Base-by-base conservation (phyloP, 495 filamentous ascomycete genomes). In the Penicillium verhagenii region DNA sequence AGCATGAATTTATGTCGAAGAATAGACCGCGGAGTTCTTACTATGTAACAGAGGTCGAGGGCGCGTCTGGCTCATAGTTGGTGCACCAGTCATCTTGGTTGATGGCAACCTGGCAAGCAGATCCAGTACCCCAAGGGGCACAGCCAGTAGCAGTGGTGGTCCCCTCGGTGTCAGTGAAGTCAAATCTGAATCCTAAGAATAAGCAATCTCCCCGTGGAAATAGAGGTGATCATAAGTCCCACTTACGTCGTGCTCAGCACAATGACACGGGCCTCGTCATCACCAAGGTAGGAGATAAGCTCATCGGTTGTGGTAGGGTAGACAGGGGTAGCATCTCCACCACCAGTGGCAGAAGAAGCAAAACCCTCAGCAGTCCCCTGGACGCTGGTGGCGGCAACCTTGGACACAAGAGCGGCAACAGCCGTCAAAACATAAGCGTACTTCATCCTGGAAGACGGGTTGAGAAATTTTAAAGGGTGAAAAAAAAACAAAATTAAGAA, bases 301-400 rank as follows among this genome's bases (percentile, higher is more conserved):
- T 81, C 59, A 14, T 61, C 49, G 39, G 65, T 78, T 16, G 70
- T 67, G 19, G 56, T 72, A 6, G 78, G 79, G 20, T 73, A 67
- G 2, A 67, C 75, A 11, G 77, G 60, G 21, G 70, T 65, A 5
- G 76, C 77, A 61, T 59, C 61, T 52, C 77, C 76, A 65, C 79
- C 79, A 56, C 79, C 79, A 10, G 79, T 81, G 11, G 72, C 69
- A 14, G 73, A 73, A 45, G 64, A 70, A 29, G 75, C 78, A 56
- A 80, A 79, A 26, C 79, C 79, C 11, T 75, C 67, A 1, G 78
- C 63, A 4, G 65, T 65, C 18, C 76, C 75, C 4, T 59, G 58
- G 10, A 78, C 75, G 10, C 59, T 65, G 35, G 61, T 43, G 35
- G 64, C 64, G 8, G 53, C 50, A 24, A 57, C 56, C 35, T 56